Percentiles rank a stretch among this genome's conserved stretches.
Evolutionary conservation across 495 filamentous ascomycete species (phyloP).

Genomic region (Lophium mytilinum): DNA sequence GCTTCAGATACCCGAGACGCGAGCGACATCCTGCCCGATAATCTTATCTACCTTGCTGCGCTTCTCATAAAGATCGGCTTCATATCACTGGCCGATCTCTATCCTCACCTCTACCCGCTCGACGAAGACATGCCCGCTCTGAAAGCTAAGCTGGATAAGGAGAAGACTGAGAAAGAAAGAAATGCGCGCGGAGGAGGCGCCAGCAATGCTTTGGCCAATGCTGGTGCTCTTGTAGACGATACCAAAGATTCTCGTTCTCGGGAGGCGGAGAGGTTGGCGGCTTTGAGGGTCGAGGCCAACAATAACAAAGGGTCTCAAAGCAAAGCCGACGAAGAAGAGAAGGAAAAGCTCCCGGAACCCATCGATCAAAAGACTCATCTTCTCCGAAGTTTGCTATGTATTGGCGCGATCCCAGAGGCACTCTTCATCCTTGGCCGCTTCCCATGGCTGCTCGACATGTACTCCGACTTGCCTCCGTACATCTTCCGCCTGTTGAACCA

Average conservation of each 20-base stretch:
- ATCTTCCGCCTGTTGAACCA: conserved; percentile 79
- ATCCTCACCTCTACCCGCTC: conserved; percentile 81
- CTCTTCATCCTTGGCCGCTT: conserved; percentile 88
- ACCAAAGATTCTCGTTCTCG: conserved; percentile 36
- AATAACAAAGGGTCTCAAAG: conserved; percentile 38
- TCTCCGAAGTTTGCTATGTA: conserved; percentile 75
- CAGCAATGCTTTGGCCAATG: conserved; percentile 83
- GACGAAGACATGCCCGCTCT: conserved; percentile 74
- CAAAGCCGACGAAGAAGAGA: conserved; percentile 44
- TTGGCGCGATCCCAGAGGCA: conserved; percentile 88
- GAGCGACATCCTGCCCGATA: conserved; percentile 70
- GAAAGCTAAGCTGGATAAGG: conserved; percentile 56
- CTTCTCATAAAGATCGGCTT: conserved; percentile 96
- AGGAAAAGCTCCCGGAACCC: conserved; percentile 62
- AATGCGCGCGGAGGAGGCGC: conserved; percentile 55
- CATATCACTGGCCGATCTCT: conserved; percentile 87
- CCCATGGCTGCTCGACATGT: conserved; percentile 78
- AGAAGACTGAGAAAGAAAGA: conserved; percentile 71
- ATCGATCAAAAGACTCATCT: conserved; percentile 84
- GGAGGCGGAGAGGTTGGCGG: conserved; percentile 14
- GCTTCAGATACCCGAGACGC: conserved; percentile 57
- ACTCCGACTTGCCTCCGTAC: conserved; percentile 66
- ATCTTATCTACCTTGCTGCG: conserved; percentile 82
- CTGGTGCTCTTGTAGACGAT: conserved; percentile 82
- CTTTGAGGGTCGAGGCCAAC: conserved; percentile 36